Evolutionary conservation across 192 early-diverging fungal species (phyloP).

Genomic region (Globomyces pollinis-pini): DNA sequence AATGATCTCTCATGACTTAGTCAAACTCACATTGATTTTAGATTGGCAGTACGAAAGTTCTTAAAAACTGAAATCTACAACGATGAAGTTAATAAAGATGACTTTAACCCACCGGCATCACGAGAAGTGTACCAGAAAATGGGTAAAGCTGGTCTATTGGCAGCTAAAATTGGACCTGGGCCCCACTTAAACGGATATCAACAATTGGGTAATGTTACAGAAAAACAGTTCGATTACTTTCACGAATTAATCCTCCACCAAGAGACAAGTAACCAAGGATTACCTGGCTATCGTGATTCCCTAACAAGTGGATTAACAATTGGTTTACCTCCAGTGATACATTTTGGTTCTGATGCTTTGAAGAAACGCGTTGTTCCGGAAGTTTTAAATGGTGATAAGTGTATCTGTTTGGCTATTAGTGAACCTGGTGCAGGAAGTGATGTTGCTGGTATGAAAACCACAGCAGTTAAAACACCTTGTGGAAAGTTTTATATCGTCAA

Average conservation of each 20-base stretch:
- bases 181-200: slow-evolving; percentile 11
- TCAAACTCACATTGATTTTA: slow-evolving; percentile 9
- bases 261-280: slow-evolving; percentile 12
- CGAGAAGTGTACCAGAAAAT: slow-evolving; percentile 1
- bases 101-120: slow-evolving; percentile 2
- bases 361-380: slow-evolving; percentile 31
- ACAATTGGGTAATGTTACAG: slow-evolving; percentile 11
- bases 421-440: slow-evolving; percentile 33
- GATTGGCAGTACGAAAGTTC: background rate
- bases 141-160: slow-evolving; percentile 8
- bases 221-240: slow-evolving; percentile 17
- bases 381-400: slow-evolving; percentile 38
- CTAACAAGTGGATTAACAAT: slow-evolving; percentile 39
- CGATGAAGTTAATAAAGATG: slow-evolving; percentile 1
- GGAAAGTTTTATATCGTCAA: slow-evolving; percentile 52
- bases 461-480: slow-evolving; percentile 30
- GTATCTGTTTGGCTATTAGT: slow-evolving; percentile 47
- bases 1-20: background rate
- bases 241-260: slow-evolving; percentile 17
- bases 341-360: slow-evolving; percentile 52
- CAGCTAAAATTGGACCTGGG: slow-evolving; percentile 5
- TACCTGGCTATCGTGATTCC: slow-evolving; percentile 24
- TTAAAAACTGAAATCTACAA: background rate
- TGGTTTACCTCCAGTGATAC: slow-evolving; percentile 63
- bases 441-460: slow-evolving; percentile 36